Conservation (phyloP, 2,329 filamentous ascomycete species). For the Epichloe amarillans region DNA sequence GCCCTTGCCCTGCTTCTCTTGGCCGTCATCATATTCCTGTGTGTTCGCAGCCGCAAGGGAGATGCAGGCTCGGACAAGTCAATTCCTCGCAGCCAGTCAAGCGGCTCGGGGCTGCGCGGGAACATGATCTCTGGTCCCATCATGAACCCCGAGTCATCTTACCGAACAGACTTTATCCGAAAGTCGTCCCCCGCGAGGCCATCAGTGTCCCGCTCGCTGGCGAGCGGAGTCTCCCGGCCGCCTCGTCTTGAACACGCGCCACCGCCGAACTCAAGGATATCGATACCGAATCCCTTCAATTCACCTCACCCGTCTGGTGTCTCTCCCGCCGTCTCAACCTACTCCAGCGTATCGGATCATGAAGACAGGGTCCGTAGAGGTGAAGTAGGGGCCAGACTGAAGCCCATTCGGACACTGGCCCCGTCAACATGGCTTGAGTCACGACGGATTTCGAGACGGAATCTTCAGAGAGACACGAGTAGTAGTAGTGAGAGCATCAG, state of each 20-base stretch:
- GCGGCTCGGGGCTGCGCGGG: slow-evolving; percentile 12
- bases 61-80: slow-evolving; percentile 10
- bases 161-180: slow-evolving; percentile 41
- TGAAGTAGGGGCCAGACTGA: slow-evolving; percentile 15
- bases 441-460: slow-evolving; percentile 18
- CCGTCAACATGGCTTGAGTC: slow-evolving; percentile 12
- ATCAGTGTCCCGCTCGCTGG: slow-evolving; percentile 6
- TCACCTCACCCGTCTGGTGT: slow-evolving; percentile 17
- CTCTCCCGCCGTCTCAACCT: slow-evolving; percentile 9
- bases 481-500: slow-evolving; percentile 37
- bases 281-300: slow-evolving; percentile 24
- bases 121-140: slow-evolving; percentile 47
- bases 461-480: slow-evolving; percentile 28
- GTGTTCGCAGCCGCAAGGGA: slow-evolving; percentile 19
- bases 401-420: slow-evolving; percentile 29
- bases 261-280: slow-evolving; percentile 10
- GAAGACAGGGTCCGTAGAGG: slow-evolving; percentile 15
- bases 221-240: neutral
- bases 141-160: slow-evolving; percentile 23
- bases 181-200: slow-evolving; percentile 14
- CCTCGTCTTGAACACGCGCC: neutral
- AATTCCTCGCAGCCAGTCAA: slow-evolving; percentile 7
- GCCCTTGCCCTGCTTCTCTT: slow-evolving; percentile 27
- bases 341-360: slow-evolving; percentile 13
- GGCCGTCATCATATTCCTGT: slow-evolving; percentile 27